Evolutionary conservation across 495 filamentous ascomycete species (phyloP).

Genomic region (Neurospora sp.): DNA sequence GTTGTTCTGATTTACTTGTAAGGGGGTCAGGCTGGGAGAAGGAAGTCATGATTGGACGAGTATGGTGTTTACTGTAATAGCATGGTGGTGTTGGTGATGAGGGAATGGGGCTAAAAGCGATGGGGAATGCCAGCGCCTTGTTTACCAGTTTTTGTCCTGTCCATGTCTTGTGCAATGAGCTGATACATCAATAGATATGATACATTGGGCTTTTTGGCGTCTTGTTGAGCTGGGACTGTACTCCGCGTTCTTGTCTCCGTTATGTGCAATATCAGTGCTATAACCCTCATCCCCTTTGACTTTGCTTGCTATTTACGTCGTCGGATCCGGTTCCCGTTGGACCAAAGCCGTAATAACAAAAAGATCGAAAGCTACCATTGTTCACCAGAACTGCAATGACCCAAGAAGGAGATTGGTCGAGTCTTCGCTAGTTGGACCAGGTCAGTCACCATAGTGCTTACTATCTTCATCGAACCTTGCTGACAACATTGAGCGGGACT

Average conservation of each 20-base stretch:
- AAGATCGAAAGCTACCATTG: no score
- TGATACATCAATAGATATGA: neutral
- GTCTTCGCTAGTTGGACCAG: no score
- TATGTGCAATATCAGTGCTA: neutral
- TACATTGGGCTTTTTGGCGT: neutral
- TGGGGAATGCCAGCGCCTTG: neutral
- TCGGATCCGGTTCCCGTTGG: neutral
- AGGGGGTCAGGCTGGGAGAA: no score
- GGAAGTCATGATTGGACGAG: neutral
- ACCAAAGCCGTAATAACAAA: no score
- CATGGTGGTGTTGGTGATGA: neutral
- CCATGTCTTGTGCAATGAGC: neutral
- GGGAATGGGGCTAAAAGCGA: neutral
- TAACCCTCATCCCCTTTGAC: neutral
- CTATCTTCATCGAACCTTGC: no score
- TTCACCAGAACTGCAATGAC: no score
- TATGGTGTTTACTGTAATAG: neutral
- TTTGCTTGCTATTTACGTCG: neutral
- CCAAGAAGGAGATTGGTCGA: no score
- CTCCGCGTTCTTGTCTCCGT: neutral
- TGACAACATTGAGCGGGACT: no score
- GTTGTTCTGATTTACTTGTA: slow-evolving; percentile 51
- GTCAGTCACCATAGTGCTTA: no score
- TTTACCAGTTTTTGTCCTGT: neutral
- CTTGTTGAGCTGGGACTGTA: neutral